Conservation (phyloP, 2,329 filamentous ascomycete genomes). For the Stachybotrys elegans region DNA sequence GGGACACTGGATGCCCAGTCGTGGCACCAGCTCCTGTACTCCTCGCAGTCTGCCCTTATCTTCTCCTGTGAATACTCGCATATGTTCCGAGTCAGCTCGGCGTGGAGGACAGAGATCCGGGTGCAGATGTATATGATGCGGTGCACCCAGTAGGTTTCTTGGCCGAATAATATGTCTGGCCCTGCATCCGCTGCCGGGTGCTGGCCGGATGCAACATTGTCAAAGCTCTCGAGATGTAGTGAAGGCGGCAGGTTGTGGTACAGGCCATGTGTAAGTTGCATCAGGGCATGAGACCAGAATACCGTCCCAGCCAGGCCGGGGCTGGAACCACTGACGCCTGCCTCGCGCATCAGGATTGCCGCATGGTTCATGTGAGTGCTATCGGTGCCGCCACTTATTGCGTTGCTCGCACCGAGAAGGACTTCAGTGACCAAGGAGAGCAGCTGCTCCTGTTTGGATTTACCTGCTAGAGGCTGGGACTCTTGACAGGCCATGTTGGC, state of each 20-base stretch:
- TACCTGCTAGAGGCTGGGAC: background rate
- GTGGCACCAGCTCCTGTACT: background rate
- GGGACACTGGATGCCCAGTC: background rate
- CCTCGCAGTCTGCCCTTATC: background rate
- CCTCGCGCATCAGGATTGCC: background rate
- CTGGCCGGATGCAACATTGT: no score
- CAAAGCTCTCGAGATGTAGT: background rate
- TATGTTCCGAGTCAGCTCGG: background rate
- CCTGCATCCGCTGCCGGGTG: background rate
- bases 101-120: background rate
- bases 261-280: background rate
- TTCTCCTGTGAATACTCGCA: background rate
- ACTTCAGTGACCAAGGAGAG: background rate
- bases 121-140: background rate
- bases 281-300: background rate
- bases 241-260: background rate
- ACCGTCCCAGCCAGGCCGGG: background rate
- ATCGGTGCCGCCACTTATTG: background rate
- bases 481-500: background rate
- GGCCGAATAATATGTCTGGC: background rate
- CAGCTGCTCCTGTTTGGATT: background rate
- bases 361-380: background rate
- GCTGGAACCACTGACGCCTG: background rate
- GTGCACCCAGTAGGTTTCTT: background rate
- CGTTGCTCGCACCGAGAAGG: background rate